Base-by-base conservation (phyloP, 2,329 filamentous ascomycete species). In the Simplicillium aogashimaense region DNA sequence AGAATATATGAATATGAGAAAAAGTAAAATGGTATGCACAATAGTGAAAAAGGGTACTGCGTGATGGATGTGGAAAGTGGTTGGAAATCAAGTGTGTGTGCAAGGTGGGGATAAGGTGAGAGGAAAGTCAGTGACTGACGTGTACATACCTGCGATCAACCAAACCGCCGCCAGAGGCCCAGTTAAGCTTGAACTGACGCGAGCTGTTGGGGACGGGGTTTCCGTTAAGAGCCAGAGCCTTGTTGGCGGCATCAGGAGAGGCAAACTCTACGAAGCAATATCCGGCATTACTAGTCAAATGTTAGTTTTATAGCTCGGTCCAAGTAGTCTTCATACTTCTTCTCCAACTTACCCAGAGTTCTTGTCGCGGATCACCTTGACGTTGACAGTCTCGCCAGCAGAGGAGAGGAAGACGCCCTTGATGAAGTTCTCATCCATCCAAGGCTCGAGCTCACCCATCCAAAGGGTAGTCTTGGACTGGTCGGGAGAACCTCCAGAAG, bases 291-390 rank as follows among this genome's bases (percentile, higher is more conserved):
- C 87, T 94, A 58, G 28, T 10, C 14, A 11, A 12, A 38, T 14
- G 44, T 58, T 33, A 60, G 47, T 25, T 9, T 15, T 25, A 5
- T n/a, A 9, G 9, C 20, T 25, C 20, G 5, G 20, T 25, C 6
- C 20, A 25, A 9, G 20, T 25, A 9, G 9, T 25, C n/a, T 25
- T 25, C 6, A 25, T 9, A 25, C 9, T 5, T 5, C 20, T 5
- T 25, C 20, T 25, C 20, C 5, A 25, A 53, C 69, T 41, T 64
- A 95, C 88, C 90, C 92, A 59, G 90, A 95, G 65, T 95, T 95
- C 67, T 95, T 95, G 70, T 98, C 92, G 50, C 92, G 86, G 56
- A 98, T 98, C 76, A 98, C 95, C 78, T 98, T 98, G 53, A 98
- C 92, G 54, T 95, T 95, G 54, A 98, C 92, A 48, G 81, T 81